Conservation (phyloP, 805 yeast species). For the Candida nitratophila region DNA sequence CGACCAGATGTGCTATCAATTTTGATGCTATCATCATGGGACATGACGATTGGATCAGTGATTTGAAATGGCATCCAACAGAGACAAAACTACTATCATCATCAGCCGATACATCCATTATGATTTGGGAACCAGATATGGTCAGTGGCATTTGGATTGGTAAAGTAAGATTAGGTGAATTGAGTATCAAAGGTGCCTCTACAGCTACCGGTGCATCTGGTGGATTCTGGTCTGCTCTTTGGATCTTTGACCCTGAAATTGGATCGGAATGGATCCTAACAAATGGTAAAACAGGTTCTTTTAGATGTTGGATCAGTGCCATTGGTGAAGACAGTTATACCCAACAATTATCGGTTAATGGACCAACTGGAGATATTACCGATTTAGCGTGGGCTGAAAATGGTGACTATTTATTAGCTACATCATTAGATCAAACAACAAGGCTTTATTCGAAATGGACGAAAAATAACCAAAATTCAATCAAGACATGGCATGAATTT, state of each 20-base stretch:
- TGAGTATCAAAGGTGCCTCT: conserved; percentile 93
- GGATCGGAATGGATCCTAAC: conserved; percentile 55
- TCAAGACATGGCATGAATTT: conserved; percentile 74
- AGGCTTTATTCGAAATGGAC: conserved; percentile 69
- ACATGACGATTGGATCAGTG: conserved; percentile 96
- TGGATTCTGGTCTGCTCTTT: conserved; percentile 56
- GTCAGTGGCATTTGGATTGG: conserved; percentile 89
- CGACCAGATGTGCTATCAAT: conserved; percentile 46
- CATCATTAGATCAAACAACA: conserved; percentile 92
- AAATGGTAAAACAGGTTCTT: conserved; percentile 88
- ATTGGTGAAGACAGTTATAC: conserved; percentile 9
- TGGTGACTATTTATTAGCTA: conserved; percentile 63
- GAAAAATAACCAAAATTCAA: conserved; percentile 23
- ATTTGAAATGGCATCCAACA: conserved; percentile 72
- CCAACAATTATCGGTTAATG: conserved; percentile 58
- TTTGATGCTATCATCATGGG: conserved; percentile 96
- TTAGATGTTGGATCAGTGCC: conserved; percentile 58
- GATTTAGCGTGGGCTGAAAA: conserved; percentile 69
- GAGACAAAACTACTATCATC: conserved; percentile 65
- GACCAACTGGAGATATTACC: conserved; percentile 67
- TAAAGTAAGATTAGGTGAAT: conserved; percentile 75
- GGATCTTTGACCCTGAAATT: conserved; percentile 44
- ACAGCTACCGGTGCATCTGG: conserved; percentile 94
- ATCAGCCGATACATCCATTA: conserved; percentile 87
- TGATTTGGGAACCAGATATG: conserved; percentile 89